These are phyloP conservation scores for Gaeumannomyces tritici DNA, from an alignment of 2,329 filamentous ascomycete species.

Conservation along the genomic window DNA sequence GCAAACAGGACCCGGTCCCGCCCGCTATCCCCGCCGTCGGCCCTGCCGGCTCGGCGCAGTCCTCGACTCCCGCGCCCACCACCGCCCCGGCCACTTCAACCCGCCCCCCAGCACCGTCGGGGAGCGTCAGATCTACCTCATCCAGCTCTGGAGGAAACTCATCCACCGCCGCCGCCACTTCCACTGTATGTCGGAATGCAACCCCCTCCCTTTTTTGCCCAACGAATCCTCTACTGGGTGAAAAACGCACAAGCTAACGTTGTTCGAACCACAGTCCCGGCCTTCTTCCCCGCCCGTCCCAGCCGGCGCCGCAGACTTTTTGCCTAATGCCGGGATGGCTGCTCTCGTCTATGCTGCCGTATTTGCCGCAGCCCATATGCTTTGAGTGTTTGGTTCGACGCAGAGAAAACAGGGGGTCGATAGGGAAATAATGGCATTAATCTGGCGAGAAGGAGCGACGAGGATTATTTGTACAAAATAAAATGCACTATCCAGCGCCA, in stretches of 20 bases:
- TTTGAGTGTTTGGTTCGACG: not conserved
- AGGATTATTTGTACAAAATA: too few species aligned
- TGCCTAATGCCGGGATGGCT: not conserved
- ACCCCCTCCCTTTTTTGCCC: not conserved
- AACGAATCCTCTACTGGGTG: not conserved
- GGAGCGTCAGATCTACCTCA: not conserved
- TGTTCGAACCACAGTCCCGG: not conserved
- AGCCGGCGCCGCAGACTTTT: not conserved
- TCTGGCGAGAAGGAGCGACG: too few species aligned
- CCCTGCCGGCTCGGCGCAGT: conserved; percentile 15
- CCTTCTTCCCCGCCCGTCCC: not conserved
- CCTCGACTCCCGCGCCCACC: conserved; percentile 6
- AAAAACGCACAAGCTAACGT: not conserved
- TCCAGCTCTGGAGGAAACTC: not conserved
- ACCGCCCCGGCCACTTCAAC: conserved; percentile 10
- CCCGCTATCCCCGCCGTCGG: conserved; percentile 8
- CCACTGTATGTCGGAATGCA: not conserved
- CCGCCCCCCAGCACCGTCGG: not conserved
- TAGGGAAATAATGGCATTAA: not conserved
- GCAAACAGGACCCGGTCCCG: conserved; percentile 11
- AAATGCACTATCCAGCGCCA: too few species aligned
- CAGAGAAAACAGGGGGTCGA: not conserved
- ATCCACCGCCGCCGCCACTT: not conserved
- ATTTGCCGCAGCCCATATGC: not conserved
- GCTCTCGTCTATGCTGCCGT: not conserved